phyloP scores from a whole-genome alignment of 176 grass and related monocot species.

The Elaeis guineensis region DNA sequence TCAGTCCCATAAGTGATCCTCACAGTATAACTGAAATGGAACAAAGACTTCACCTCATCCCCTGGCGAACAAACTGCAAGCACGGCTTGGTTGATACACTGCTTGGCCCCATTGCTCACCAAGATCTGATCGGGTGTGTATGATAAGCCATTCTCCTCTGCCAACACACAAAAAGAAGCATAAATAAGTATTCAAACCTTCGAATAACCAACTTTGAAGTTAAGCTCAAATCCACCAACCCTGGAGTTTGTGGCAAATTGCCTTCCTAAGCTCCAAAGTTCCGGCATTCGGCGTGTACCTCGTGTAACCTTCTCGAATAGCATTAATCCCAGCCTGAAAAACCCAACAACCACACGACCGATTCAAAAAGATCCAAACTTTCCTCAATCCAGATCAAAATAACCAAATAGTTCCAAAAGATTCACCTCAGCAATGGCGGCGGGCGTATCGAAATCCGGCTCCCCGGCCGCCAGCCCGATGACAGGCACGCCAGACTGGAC shows the following conservation, averaged over 20 bases:
- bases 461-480: constrained; percentile 62
- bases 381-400: background rate
- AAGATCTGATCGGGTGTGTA: constrained; percentile 68
- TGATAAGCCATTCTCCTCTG: constrained; percentile 77
- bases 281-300: constrained; percentile 82
- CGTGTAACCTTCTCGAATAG: constrained; percentile 64
- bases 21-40: too few relatives aligned
- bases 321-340: constrained; percentile 66
- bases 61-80: constrained; percentile 77
- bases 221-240: constrained; percentile 24
- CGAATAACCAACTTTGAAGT: background rate
- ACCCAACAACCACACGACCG: constrained; percentile 7
- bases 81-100: constrained; percentile 70
- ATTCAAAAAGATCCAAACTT: constrained; percentile 1
- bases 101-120: constrained; percentile 89
- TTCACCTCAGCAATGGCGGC: constrained; percentile 39
- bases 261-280: constrained; percentile 77
- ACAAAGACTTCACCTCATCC: constrained; percentile 50
- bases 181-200: background rate
- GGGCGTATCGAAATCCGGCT: constrained; percentile 67
- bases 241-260: constrained; percentile 79
- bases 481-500: constrained; percentile 71
- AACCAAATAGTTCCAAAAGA: background rate
- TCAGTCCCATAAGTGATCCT: too few relatives aligned
- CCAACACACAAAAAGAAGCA: constrained; percentile 5